These are phyloP conservation scores for Suillus subaureus DNA, from an alignment of 768 basidiomycete genomes.

Conservation along the genomic window DNA sequence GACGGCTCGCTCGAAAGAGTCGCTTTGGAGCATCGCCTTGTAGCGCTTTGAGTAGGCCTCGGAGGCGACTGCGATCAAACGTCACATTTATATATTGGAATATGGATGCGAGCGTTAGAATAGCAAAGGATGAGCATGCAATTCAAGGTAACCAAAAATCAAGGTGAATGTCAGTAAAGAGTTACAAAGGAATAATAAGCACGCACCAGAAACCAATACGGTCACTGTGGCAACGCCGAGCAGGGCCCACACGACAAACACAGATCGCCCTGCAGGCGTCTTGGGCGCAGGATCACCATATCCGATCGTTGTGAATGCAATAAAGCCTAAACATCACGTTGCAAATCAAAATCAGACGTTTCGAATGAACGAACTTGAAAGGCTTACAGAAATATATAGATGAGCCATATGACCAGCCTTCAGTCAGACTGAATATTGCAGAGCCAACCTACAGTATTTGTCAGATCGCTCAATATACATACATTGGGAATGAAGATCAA, in stretches of 20 bases:
- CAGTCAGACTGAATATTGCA: slow-evolving; percentile 67
- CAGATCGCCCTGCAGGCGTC: slow-evolving; percentile 69
- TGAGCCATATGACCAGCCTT: slow-evolving; percentile 64
- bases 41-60: slow-evolving; percentile 72
- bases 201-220: slow-evolving; percentile 66
- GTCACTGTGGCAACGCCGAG: slow-evolving; percentile 79
- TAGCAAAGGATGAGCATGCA: background rate
- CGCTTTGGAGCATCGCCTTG: slow-evolving; percentile 53
- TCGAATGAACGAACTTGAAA: background rate
- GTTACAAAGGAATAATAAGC: background rate
- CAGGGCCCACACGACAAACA: slow-evolving; percentile 81
- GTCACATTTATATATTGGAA: background rate
- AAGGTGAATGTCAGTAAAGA: background rate
- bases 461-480: background rate
- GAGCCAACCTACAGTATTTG: slow-evolving; percentile 54
- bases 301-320: slow-evolving; percentile 75
- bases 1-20: slow-evolving; percentile 47
- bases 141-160: background rate
- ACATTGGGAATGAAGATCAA: background rate
- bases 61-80: slow-evolving; percentile 50
- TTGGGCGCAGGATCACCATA: slow-evolving; percentile 65
- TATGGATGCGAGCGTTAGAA: background rate
- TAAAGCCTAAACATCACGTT: slow-evolving; percentile 50
- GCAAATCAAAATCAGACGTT: background rate
- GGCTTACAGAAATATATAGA: slow-evolving; percentile 74